Base-by-base conservation (phyloP, 768 basidiomycete genomes). In the Trichaptum fuscoviolaceum region DNA sequence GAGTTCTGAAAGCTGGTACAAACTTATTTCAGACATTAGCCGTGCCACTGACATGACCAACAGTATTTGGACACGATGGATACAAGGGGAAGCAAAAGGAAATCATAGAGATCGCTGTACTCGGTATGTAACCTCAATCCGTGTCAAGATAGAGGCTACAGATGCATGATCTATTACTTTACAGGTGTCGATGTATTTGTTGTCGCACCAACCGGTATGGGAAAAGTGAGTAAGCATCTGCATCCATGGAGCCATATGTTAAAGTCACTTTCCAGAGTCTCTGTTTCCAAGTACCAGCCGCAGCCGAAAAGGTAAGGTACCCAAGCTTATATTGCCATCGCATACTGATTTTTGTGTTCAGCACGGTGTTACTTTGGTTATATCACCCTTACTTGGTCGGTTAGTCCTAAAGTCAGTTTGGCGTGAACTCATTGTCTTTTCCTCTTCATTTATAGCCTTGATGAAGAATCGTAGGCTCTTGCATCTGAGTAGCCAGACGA, bases 131-230 rank as follows among this genome's bases (percentile, higher is more conserved):
- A 18, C 59, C 57, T 27, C 8, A 58, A 18, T 12, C 64, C 27
- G 24, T 8, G 1, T 10, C 66, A 57, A 30, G 58, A 18, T 25
- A 23, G 18, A 23, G 2, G 8, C 30, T 8, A 30, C 30, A 3
- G 30, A 30, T 30, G 30, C 30, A 3, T 27, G n/a, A n/a, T n/a
- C 26, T 24, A 30, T 5, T 8, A n/a, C 23, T 42, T 25, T 42
- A 6, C 65, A 91, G 91, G 89, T 4, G 77, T 76, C 9, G 92
- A 93, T 75, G 86, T 93, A 17, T 82, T 93, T 62, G 90, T 92
- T 10, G 81, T 93, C 2, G 93, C 92, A 20, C 92, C 93, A 0
- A 95, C 93, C 10, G 92, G 93, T 4, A 92, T 94, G 90, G 93
- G 93, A 35, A 95, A 95, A 83, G 92, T 89, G 61, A 64, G 59